Base-by-base conservation (phyloP, 352 stramenopile species). In the Globisporangium cylindrosporum region DNA sequence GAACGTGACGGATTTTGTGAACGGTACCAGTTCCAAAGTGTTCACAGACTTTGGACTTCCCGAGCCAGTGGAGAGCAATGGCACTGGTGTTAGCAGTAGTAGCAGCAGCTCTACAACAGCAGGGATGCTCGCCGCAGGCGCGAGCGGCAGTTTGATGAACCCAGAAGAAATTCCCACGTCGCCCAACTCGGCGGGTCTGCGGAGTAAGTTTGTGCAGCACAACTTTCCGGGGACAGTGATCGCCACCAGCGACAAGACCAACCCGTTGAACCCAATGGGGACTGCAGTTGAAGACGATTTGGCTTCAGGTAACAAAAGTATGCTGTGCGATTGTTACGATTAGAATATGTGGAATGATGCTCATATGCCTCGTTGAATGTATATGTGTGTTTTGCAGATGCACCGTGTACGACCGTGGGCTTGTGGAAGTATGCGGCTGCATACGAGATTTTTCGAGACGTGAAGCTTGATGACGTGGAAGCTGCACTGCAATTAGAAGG, bases 221-320 rank as follows among this genome's bases (percentile, higher is more conserved):
- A 66, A 65, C 59, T 71, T 71, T 54, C 66, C 66, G 18, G 60
- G 48, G n/a, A 65, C 6, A 48, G 29, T 27, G 57, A 57, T 7
- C 7, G 58, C 36, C 12, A 66, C 63, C 4, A 62, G 58, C 15
- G 71, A 83, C 53, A 78, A 71, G 24, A 55, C 71, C 5, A 77
- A 69, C 41, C 71, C 62, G 15, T 24, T 78, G 22, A 62, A 79
- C 15, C 66, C 78, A 10, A 62, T 71, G 3, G 67, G 67, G 24
- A 71, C 73, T 10, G 73, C 84, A 14, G 85, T 93, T 14, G 85
- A 93, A 72, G 82, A 93, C 29, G 85, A 93, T 57, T 66, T 91
- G 18, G 80, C 76, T 4, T 79, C 81, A 4, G 82, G 85, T 91
- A 34, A 32, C n/a, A 4, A 32, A 32, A 32, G 22, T 5, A n/a